A percentile compares a stretch with the other conserved stretches of the same genome.
phyloP scores from a whole-genome alignment of 208 protist species.

The Leishmania arabica region DNA sequence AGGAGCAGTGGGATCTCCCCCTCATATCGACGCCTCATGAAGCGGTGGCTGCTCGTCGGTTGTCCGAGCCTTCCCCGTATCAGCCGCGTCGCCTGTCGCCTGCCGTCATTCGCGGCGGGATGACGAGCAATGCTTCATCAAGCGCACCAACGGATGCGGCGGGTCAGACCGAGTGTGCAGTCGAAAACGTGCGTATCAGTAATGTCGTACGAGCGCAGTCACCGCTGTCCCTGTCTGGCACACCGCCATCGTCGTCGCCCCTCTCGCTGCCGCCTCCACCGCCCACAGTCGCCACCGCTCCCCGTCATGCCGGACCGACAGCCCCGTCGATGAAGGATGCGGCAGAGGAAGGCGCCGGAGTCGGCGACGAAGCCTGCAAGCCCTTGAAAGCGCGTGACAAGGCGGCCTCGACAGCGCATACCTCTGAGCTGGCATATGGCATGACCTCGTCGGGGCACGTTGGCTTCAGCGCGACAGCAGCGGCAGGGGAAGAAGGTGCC shows the following conservation, averaged over 20 bases:
- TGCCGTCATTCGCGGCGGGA: background rate
- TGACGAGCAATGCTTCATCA: background rate
- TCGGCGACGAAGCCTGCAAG: background rate
- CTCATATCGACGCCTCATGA: background rate
- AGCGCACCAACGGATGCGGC: background rate
- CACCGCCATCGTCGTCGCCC: conserved; percentile 1
- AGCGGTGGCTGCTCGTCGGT: background rate
- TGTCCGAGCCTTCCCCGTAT: background rate
- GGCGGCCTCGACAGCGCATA: background rate
- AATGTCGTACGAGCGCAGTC: background rate
- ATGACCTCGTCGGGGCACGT: background rate
- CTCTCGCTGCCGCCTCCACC: background rate
- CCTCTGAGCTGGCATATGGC: background rate
- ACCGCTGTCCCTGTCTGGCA: background rate
- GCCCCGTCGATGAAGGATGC: background rate
- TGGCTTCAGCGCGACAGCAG: background rate
- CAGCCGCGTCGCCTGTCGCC: background rate
- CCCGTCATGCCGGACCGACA: background rate
- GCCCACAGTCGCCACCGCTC: background rate
- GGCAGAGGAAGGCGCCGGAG: background rate
- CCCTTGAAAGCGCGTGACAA: background rate
- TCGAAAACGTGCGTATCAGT: background rate
- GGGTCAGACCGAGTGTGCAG: background rate
- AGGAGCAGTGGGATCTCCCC: background rate
- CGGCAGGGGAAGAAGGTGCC: background rate